Evolutionary conservation across 176 grass and related monocot genomes (phyloP), one percentile per base, ranked within the genome.

Genomic region (Rhynchospora pubera): DNA sequence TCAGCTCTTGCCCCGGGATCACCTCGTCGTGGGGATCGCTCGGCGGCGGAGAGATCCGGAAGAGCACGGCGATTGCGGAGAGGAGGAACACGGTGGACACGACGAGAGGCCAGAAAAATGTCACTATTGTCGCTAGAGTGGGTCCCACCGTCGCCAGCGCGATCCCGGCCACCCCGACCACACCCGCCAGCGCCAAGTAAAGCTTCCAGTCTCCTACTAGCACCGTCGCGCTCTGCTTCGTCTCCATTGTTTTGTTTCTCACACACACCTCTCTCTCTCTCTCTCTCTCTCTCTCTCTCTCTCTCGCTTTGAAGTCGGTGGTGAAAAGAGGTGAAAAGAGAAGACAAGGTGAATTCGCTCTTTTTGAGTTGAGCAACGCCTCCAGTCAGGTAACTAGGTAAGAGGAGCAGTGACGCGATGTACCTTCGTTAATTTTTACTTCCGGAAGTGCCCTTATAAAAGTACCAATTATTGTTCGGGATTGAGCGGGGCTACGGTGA

Each of bases 71-170:
- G 57, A 89, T 57, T 68, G 77, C 77, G 4, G 78, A 56, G 28
- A 89, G 68, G 7, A 89, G 79, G 50, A 89, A 89, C 13, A 79
- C 83, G 6, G 87, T 89, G 9, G 87, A 89, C 34, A 89, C 60
- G 19, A 89, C 78, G 19, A 89, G 87, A 8, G 83, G 87, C 75
- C 87, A 75, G 83, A 89, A 85, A 59, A 89, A 89, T 42, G 18
- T 24, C 0, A 80, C 83, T 8, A 89, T 34, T 22, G 83, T 73
- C 6, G 87, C 57, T 28, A 89, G 48, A 57, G 82, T 85, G 12
- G 87, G 83, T 8, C 83, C 87, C 24, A 77, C 19, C 30, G 75
- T 85, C 6, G 84, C 59, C 48, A 89, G 46, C 14, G 66, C 53
- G 56, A 85, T 47, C 9, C 61, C 43, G 34, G 30, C 45, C 26